These are phyloP conservation scores for Crithidia mellificae DNA, from an alignment of 208 protist species.

Conservation along the genomic window DNA sequence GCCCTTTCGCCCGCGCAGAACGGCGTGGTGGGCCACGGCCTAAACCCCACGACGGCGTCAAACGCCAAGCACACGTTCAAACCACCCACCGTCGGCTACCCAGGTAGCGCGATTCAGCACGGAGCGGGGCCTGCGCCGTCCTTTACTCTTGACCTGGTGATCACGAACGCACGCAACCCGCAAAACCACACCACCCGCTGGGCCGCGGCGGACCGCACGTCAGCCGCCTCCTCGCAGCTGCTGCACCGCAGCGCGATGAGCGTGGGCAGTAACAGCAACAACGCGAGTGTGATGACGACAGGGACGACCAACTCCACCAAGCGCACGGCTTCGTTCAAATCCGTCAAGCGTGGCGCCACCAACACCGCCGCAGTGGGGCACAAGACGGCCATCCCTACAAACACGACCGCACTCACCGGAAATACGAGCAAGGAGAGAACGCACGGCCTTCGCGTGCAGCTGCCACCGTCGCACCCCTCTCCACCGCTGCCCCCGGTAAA, in stretches of 20 bases:
- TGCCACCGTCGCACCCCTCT: neutral
- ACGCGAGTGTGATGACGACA: constrained; percentile 1
- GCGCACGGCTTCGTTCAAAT: neutral
- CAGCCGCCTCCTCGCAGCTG: constrained; percentile 2
- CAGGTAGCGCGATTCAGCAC: neutral
- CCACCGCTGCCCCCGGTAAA: constrained; percentile 7
- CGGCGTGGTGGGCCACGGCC: neutral
- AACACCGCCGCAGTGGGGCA: neutral
- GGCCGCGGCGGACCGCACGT: constrained; percentile 7
- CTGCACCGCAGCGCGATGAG: constrained; percentile 1
- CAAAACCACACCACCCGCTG: constrained; percentile 1
- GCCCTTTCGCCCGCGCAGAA: neutral
- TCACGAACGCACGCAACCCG: neutral
- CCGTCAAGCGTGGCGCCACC: neutral
- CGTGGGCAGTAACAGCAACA: constrained; percentile 14
- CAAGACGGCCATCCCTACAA: neutral
- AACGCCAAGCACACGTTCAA: neutral
- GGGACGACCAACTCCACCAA: neutral
- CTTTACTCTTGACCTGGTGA: neutral
- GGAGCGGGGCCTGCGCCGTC: neutral
- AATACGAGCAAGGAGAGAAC: too few species aligned
- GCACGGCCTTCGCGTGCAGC: neutral
- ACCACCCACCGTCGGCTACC: neutral
- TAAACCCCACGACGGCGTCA: neutral
- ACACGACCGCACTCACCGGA: too few species aligned